Evolutionary conservation across 768 basidiomycete genomes (phyloP).

Genomic region (Macrolepiota albuminosa): DNA sequence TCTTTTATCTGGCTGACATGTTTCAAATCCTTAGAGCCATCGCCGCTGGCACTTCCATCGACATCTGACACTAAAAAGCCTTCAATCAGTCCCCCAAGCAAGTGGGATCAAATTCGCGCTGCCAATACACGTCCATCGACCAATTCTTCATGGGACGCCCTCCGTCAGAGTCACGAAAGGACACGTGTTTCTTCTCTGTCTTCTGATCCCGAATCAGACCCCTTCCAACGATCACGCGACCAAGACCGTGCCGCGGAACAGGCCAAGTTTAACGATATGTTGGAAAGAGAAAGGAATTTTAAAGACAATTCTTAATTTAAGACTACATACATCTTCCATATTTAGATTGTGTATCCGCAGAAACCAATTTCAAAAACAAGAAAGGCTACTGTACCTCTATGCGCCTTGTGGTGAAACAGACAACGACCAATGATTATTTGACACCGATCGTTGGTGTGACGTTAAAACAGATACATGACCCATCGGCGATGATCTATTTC

Average conservation of each 20-base stretch:
- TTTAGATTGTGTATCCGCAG: not conserved
- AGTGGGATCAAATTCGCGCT: slow-evolving; percentile 66
- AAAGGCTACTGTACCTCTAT: slow-evolving; percentile 4
- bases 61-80: slow-evolving; percentile 7
- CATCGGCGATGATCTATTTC: slow-evolving; percentile 17
- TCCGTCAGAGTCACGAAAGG: slow-evolving; percentile 56
- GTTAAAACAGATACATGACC: slow-evolving; percentile 7
- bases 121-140: slow-evolving; percentile 37
- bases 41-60: slow-evolving; percentile 8
- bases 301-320: slow-evolving; percentile 12
- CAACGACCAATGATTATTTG: slow-evolving; percentile 18
- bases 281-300: slow-evolving; percentile 53
- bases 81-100: slow-evolving; percentile 24
- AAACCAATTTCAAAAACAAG: not conserved
- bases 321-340: slow-evolving; percentile 2
- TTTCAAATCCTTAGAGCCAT: slow-evolving; percentile 4
- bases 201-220: slow-evolving; percentile 2
- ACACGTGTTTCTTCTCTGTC: slow-evolving; percentile 17
- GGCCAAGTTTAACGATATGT: slow-evolving; percentile 51
- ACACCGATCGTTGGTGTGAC: slow-evolving; percentile 11
- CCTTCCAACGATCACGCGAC: slow-evolving; percentile 9
- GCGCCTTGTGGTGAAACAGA: slow-evolving; percentile 17
- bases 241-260: slow-evolving; percentile 42
- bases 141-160: slow-evolving; percentile 62
- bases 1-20: not conserved